A percentile compares a stretch with the other conserved stretches of the same genome.
Evolutionary conservation across 257 asterid species (phyloP).

Genomic region (Jacaranda mimosifolia): DNA sequence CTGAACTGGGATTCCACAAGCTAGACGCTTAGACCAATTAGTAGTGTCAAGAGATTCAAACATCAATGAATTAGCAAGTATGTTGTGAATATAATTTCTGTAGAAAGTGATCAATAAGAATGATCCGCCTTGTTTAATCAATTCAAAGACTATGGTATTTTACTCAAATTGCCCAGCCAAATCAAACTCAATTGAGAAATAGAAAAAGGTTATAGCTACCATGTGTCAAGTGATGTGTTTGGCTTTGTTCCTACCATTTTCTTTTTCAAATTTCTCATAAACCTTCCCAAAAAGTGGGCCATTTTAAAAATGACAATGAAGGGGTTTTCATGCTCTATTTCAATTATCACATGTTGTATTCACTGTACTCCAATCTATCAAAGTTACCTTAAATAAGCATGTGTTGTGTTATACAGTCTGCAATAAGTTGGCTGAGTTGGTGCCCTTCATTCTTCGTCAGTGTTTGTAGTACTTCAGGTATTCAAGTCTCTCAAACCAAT

Average conservation of each 20-base stretch:
- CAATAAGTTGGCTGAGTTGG: background rate
- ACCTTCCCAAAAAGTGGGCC: background rate
- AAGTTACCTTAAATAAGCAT: background rate
- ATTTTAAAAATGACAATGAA: background rate
- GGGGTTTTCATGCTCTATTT: background rate
- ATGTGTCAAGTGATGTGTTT: background rate
- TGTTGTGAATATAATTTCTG: too few relatives aligned
- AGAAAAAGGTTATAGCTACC: background rate
- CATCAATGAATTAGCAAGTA: too few relatives aligned
- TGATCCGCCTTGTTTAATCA: too few relatives aligned
- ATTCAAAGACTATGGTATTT: too few relatives aligned
- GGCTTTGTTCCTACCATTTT: background rate
- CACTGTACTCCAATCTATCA: background rate
- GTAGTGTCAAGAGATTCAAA: too few relatives aligned
- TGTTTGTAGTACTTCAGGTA: background rate
- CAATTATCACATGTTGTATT: background rate
- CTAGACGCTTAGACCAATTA: too few relatives aligned
- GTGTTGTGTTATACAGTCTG: background rate
- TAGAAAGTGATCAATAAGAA: too few relatives aligned
- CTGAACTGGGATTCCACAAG: background rate
- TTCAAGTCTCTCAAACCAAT: background rate
- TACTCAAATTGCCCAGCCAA: too few relatives aligned
- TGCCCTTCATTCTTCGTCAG: background rate
- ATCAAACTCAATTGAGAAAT: too few relatives aligned
- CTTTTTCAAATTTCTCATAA: background rate